Conservation (phyloP, 306 rosid genomes). For the Urtica urens region DNA sequence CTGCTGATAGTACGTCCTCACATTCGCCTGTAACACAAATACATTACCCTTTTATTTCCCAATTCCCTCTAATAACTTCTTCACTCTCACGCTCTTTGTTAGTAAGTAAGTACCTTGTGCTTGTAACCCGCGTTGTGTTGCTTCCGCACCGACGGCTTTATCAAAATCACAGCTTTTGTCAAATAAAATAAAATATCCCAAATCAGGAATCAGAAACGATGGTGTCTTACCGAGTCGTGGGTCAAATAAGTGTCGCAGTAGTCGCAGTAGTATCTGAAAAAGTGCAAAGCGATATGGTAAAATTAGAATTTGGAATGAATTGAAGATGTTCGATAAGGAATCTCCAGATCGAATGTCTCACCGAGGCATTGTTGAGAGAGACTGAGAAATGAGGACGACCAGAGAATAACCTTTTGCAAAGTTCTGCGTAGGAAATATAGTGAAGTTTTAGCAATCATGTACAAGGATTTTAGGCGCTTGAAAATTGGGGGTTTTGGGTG, state of each 20-base stretch:
- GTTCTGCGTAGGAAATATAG: too few relatives aligned
- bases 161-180: conserved; percentile 7
- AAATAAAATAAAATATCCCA: not conserved
- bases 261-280: conserved; percentile 46
- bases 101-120: conserved; percentile 86
- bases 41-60: too few relatives aligned
- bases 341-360: too few relatives aligned
- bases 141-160: conserved; percentile 95
- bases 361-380: not conserved
- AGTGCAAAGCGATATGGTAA: not conserved
- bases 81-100: too few relatives aligned
- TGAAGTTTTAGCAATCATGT: too few relatives aligned
- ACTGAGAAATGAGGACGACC: not conserved
- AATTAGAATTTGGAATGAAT: not conserved
- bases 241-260: conserved; percentile 82
- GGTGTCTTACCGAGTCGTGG: conserved; percentile 59
- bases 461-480: too few relatives aligned
- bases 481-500: too few relatives aligned
- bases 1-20: conserved; percentile 76
- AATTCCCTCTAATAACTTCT: too few relatives aligned
- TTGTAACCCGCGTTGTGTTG: conserved; percentile 98
- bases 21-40: conserved; percentile 52
- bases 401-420: too few relatives aligned
- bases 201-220: not conserved
- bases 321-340: too few relatives aligned